Percentiles rank a stretch among this genome's conserved stretches.
phyloP scores from a whole-genome alignment of 2,329 filamentous ascomycete genomes.

The Neonectria neomacrospora region DNA sequence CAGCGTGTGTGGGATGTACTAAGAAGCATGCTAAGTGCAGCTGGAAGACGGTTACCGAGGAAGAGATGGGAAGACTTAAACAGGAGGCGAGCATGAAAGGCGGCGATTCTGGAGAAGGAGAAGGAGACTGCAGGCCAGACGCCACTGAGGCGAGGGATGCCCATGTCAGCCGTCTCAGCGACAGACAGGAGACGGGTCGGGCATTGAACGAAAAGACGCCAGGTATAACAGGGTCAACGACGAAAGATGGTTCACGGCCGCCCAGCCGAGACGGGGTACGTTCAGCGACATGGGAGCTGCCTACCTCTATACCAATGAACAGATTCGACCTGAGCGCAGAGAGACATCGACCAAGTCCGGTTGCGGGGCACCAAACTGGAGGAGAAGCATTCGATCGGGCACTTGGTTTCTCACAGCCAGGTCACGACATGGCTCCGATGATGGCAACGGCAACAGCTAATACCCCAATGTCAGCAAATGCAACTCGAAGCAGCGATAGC shows the following conservation, averaged over 20 bases:
- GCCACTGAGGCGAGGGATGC: conserved; percentile 29
- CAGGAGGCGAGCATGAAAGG: conserved; percentile 43
- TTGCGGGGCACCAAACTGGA: conserved; percentile 18
- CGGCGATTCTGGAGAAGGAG: conserved; percentile 32
- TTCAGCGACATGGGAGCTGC: conserved; percentile 36
- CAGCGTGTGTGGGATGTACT: conserved; percentile 86
- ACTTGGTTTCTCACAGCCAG: conserved; percentile 24
- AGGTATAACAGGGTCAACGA: conserved; percentile 25
- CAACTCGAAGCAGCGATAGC: conserved; percentile 32
- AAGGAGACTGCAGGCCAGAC: conserved; percentile 29
- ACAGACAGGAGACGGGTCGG: conserved; percentile 29
- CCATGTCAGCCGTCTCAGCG: conserved; percentile 23
- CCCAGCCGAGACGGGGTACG: conserved; percentile 38
- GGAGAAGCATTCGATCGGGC: conserved; percentile 29
- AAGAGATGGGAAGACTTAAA: conserved; percentile 63
- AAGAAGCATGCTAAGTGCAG: conserved; percentile 91
- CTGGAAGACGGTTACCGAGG: conserved; percentile 83
- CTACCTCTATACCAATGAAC: conserved; percentile 32
- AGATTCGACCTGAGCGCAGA: conserved; percentile 38
- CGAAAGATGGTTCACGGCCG: conserved; percentile 32
- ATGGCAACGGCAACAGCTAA: conserved; percentile 21
- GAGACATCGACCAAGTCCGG: conserved; percentile 37
- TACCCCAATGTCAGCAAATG: conserved; percentile 24
- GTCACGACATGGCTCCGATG: conserved; percentile 16
- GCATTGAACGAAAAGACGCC: conserved; percentile 38